Conservation (phyloP, 139 green algal genomes). For the Yamagishiella unicocca region DNA sequence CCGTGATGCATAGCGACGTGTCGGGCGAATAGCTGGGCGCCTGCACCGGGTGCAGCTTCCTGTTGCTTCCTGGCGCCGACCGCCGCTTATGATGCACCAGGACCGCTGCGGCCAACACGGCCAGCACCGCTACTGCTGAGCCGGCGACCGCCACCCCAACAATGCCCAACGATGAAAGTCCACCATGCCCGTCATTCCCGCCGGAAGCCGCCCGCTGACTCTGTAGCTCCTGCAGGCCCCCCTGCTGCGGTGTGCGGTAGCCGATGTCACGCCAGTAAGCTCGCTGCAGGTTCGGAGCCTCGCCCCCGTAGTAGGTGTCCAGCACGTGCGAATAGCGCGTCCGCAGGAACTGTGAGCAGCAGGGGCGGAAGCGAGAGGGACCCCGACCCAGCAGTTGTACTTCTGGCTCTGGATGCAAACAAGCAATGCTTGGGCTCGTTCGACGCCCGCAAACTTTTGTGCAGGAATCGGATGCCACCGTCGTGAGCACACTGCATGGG, state of each 20-base stretch:
- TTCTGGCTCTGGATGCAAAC: too few species aligned
- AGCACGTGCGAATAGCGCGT: not conserved
- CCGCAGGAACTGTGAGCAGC: not conserved
- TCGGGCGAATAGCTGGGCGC: slow-evolving; percentile 4
- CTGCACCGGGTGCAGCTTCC: not conserved
- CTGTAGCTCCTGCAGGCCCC: too few species aligned
- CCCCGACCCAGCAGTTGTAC: too few species aligned
- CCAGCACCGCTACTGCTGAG: not conserved
- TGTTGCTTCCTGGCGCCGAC: not conserved
- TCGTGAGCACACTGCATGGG: too few species aligned
- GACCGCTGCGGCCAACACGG: not conserved
- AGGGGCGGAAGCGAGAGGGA: too few species aligned
- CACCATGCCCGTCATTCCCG: not conserved
- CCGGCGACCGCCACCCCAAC: not conserved
- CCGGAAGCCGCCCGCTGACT: too few species aligned
- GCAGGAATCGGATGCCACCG: too few species aligned
- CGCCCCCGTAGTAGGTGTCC: not conserved
- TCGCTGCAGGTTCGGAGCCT: not conserved
- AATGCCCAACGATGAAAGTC: not conserved
- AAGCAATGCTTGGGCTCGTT: too few species aligned
- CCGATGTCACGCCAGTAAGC: slow-evolving; percentile 27
- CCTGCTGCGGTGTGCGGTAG: slow-evolving; percentile 12
- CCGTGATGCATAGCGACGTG: slow-evolving; percentile 26
- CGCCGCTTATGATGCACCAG: not conserved
- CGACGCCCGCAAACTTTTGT: too few species aligned